Percentiles rank a stretch among this genome's conserved stretches.
phyloP scores from a whole-genome alignment of 75 land plant genomes.

The Chamaecyparis obtusa region DNA sequence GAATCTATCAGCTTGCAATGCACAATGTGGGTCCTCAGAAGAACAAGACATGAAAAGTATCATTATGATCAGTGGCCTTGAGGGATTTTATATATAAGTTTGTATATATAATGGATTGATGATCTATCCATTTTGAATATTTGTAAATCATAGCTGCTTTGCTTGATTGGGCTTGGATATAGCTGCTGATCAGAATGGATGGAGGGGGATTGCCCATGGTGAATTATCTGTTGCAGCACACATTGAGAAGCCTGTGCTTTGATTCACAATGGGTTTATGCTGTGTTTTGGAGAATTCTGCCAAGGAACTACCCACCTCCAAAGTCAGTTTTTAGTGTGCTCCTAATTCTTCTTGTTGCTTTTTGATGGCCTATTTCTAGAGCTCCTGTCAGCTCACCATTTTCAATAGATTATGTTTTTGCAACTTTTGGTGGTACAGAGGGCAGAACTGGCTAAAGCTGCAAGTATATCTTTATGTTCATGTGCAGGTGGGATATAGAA shows the following conservation, averaged over 20 bases:
- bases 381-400: neutral
- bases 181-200: slow-evolving; percentile 28
- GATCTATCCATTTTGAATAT: neutral
- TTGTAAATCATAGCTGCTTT: slow-evolving; percentile 4
- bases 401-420: neutral
- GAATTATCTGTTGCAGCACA: slow-evolving; percentile 64
- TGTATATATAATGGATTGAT: neutral
- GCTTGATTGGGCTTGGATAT: neutral
- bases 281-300: slow-evolving; percentile 69
- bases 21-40: slow-evolving; percentile 13
- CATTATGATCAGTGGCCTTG: neutral
- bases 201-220: slow-evolving; percentile 48
- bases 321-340: slow-evolving; percentile 34
- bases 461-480: neutral
- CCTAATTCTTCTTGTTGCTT: neutral
- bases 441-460: neutral
- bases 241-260: slow-evolving; percentile 58
- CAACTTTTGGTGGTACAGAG: neutral
- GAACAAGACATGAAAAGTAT: neutral
- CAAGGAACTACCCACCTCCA: slow-evolving; percentile 78
- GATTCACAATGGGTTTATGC: slow-evolving; percentile 74
- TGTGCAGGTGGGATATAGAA: slow-evolving; percentile 70
- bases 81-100: neutral
- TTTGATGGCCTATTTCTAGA: neutral
- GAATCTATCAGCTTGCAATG: neutral